These are phyloP conservation scores for Allium fistulosum DNA, from an alignment of 106 monocot genomes.

Conservation along the genomic window DNA sequence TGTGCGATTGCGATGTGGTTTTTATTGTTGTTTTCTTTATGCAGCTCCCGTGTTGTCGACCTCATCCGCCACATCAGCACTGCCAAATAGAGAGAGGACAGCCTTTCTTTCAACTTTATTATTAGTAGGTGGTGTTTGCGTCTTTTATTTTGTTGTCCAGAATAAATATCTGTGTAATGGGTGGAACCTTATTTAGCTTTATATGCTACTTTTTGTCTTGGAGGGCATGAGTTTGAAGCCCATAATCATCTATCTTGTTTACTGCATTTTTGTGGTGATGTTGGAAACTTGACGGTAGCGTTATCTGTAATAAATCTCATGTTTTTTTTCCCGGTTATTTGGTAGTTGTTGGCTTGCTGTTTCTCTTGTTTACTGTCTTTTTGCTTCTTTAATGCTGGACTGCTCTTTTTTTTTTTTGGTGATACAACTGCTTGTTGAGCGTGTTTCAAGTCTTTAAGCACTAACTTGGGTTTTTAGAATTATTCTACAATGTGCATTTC, in stretches of 20 bases:
- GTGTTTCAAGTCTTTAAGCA: neutral
- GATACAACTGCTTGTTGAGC: neutral
- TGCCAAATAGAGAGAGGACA: conserved; percentile 9
- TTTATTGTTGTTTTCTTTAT: neutral
- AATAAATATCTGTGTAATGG: neutral
- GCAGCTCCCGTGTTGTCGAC: conserved; percentile 73
- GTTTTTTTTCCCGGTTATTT: no score
- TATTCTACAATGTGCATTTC: no score
- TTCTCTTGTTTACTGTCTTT: no score
- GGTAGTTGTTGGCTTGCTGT: no score
- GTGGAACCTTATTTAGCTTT: neutral
- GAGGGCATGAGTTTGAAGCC: no score
- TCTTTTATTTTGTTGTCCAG: neutral
- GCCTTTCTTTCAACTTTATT: neutral
- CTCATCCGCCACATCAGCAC: conserved; percentile 69
- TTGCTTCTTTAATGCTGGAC: no score
- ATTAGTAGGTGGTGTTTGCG: neutral
- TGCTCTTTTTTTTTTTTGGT: neutral
- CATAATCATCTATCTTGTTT: no score
- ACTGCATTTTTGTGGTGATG: no score
- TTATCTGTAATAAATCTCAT: no score
- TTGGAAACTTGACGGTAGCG: no score
- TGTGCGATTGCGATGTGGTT: neutral
- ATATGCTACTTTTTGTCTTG: no score
- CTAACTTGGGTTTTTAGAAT: no score